Percentiles rank a stretch among this genome's conserved stretches.
Conservation (phyloP, 176 grass and related monocot species). For the Chloris gayana region DNA sequence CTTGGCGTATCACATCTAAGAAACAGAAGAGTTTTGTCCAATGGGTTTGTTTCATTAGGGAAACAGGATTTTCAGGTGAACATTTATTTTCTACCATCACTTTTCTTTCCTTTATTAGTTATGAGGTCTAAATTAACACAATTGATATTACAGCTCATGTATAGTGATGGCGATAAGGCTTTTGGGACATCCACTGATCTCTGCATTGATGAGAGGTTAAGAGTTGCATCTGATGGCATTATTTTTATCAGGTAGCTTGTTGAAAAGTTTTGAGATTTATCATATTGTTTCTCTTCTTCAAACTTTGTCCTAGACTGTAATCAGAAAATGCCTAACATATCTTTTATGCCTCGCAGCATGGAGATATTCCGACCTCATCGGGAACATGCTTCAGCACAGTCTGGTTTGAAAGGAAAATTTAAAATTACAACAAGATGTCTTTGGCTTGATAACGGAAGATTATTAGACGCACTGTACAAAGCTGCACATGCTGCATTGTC, state of each 20-base stretch:
- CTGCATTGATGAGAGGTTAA: constrained; percentile 86
- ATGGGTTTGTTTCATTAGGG: constrained; percentile 91
- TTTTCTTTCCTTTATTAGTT: constrained; percentile 36
- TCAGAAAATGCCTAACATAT: neutral
- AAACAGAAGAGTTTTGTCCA: constrained; percentile 94
- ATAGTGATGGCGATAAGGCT: constrained; percentile 95
- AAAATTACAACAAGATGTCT: constrained; percentile 89
- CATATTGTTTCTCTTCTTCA: constrained; percentile 26
- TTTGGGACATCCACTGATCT: constrained; percentile 95
- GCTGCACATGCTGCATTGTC: constrained; percentile 81
- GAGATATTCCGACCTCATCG: constrained; percentile 77
- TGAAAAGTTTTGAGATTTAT: constrained; percentile 32
- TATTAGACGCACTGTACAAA: constrained; percentile 89
- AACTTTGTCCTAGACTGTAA: constrained; percentile 18
- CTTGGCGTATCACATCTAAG: constrained; percentile 97
- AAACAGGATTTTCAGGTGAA: constrained; percentile 86
- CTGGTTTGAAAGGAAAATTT: constrained; percentile 90
- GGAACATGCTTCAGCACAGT: constrained; percentile 58
- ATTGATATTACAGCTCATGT: constrained; percentile 83
- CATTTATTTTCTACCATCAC: constrained; percentile 27
- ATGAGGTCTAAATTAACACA: constrained; percentile 31
- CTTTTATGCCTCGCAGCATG: constrained; percentile 67
- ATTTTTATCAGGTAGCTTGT: constrained; percentile 84
- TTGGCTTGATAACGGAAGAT: constrained; percentile 97
- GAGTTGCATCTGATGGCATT: constrained; percentile 93